Evolutionary conservation across 805 yeast genomes (phyloP).

Genomic region (Candida broadrunensis): DNA sequence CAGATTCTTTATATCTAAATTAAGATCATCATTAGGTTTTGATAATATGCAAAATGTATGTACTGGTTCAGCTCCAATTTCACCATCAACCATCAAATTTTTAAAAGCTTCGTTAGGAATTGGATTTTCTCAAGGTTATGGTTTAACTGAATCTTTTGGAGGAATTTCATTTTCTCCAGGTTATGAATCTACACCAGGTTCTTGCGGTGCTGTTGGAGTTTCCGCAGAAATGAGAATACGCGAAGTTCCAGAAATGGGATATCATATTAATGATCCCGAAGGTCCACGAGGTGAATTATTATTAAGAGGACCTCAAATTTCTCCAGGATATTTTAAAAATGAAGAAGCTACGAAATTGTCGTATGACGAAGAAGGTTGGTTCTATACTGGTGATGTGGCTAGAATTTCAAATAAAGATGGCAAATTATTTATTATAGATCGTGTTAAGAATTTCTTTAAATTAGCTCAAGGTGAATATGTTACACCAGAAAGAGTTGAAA

Average conservation of each 20-base stretch:
- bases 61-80: slow-evolving; percentile 69
- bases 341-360: slow-evolving; percentile 45
- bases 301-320: slow-evolving; percentile 56
- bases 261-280: slow-evolving; percentile 24
- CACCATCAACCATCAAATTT: slow-evolving; percentile 58
- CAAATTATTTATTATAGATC: slow-evolving; percentile 59
- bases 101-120: slow-evolving; percentile 57
- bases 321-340: slow-evolving; percentile 51
- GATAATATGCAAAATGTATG: slow-evolving; percentile 21
- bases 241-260: slow-evolving; percentile 67
- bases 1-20: slow-evolving; percentile 33
- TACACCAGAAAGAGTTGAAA: slow-evolving; percentile 75
- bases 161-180: slow-evolving; percentile 42
- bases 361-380: slow-evolving; percentile 51
- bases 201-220: slow-evolving; percentile 44
- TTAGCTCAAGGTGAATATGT: slow-evolving; percentile 54
- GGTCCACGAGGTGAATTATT: slow-evolving; percentile 52
- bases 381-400: slow-evolving; percentile 57
- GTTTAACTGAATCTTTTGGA: slow-evolving; percentile 65
- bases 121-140: slow-evolving; percentile 67
- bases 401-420: slow-evolving; percentile 28
- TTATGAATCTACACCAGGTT: slow-evolving; percentile 40
- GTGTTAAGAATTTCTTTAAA: slow-evolving; percentile 79
- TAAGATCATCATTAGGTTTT: slow-evolving; percentile 30
- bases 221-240: slow-evolving; percentile 52